phyloP scores from a whole-genome alignment of 192 early-diverging fungal species.

The Coemansia biformis region DNA sequence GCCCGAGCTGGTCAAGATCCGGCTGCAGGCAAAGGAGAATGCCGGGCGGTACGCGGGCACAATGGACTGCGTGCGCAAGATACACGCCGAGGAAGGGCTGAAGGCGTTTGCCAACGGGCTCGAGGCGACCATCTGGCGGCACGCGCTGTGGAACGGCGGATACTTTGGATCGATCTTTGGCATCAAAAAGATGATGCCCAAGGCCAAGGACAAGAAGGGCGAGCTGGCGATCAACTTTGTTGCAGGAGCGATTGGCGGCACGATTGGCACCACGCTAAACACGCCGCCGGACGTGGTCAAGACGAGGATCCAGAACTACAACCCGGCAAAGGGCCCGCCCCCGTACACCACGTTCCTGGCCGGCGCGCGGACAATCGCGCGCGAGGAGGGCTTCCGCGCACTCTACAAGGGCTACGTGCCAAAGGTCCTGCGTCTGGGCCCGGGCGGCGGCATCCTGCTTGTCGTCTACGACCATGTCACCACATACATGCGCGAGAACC shows the following conservation, averaged over 20 bases:
- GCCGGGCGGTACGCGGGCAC: slow-evolving; percentile 82
- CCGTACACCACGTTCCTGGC: slow-evolving; percentile 91
- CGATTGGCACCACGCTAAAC: slow-evolving; percentile 87
- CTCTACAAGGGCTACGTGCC: slow-evolving; percentile 95
- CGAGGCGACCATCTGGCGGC: slow-evolving; percentile 91
- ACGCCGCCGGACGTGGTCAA: slow-evolving; percentile 97
- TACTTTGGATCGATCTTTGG: slow-evolving; percentile 62
- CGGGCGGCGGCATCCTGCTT: slow-evolving; percentile 77
- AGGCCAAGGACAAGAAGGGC: slow-evolving; percentile 73
- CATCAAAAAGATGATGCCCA: slow-evolving; percentile 69
- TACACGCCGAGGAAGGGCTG: slow-evolving; percentile 74
- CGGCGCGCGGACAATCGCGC: slow-evolving; percentile 64
- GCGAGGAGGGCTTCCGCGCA: slow-evolving; percentile 82
- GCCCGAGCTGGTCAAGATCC: slow-evolving; percentile 92
- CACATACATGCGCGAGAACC: slow-evolving; percentile 74
- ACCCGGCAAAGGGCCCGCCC: slow-evolving; percentile 57
- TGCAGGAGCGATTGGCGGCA: slow-evolving; percentile 89
- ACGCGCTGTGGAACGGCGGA: slow-evolving; percentile 94
- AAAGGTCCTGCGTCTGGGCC: slow-evolving; percentile 92
- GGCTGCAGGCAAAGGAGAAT: slow-evolving; percentile 87
- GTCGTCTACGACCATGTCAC: slow-evolving; percentile 89
- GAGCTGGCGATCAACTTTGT: slow-evolving; percentile 80
- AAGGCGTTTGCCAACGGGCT: slow-evolving; percentile 84
- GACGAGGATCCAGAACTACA: slow-evolving; percentile 87
- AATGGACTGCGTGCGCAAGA: slow-evolving; percentile 71